phyloP scores from a whole-genome alignment of 331 rosid species.

The Saraca asoca region DNA sequence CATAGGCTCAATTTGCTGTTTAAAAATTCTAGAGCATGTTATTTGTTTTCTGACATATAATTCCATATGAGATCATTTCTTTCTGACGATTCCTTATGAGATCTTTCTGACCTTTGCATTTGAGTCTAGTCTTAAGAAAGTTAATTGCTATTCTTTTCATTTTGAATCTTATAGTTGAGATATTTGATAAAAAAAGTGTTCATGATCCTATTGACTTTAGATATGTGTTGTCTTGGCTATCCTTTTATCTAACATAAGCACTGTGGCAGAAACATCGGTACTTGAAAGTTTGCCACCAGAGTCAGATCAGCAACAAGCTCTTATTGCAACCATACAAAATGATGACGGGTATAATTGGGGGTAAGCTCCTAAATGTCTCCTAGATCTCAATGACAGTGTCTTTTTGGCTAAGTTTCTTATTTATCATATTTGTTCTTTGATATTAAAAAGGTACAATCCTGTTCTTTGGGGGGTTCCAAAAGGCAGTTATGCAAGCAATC shows the following conservation, averaged over 20 bases:
- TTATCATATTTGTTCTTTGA: slow-evolving; percentile 26
- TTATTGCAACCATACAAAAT: slow-evolving; percentile 69
- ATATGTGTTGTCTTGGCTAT: slow-evolving; percentile 15
- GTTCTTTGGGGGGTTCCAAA: slow-evolving; percentile 96
- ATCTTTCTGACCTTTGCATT: slow-evolving; percentile 3
- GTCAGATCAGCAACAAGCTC: slow-evolving; percentile 88
- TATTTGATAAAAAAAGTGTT: slow-evolving; percentile 10
- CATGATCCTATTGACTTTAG: slow-evolving; percentile 2
- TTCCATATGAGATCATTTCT: background rate
- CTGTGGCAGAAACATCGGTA: slow-evolving; percentile 59
- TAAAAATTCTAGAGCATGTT: too few relatives aligned
- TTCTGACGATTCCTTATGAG: background rate
- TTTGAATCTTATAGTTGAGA: slow-evolving; percentile 21
- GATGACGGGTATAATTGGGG: slow-evolving; percentile 95
- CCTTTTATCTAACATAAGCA: slow-evolving; percentile 27
- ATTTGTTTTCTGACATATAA: too few relatives aligned
- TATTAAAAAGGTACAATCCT: slow-evolving; percentile 78
- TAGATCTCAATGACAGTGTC: slow-evolving; percentile 21
- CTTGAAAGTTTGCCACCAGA: slow-evolving; percentile 83
- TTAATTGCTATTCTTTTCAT: slow-evolving; percentile 2
- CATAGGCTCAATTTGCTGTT: too few relatives aligned
- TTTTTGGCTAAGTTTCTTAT: slow-evolving; percentile 29
- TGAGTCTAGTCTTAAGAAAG: background rate
- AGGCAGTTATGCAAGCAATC: slow-evolving; percentile 91
- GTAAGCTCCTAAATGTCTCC: slow-evolving; percentile 45